Percentiles rank a stretch among this genome's conserved stretches.
Conservation (phyloP, 495 filamentous ascomycete species). For the Lasiosphaeria hispida region DNA sequence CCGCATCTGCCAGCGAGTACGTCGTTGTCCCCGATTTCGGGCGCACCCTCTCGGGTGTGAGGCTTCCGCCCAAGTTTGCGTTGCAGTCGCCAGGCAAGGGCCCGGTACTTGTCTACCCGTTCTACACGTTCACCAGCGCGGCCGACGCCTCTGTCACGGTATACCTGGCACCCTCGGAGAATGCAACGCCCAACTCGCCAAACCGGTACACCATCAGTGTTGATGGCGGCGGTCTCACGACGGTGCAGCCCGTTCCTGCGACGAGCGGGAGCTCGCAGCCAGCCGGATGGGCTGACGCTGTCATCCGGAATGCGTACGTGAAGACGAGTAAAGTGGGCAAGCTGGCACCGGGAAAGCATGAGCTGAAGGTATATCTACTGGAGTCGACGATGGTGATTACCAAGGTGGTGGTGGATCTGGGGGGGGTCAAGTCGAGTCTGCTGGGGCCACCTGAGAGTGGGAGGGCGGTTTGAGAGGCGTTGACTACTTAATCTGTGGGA, state of each 20-base stretch:
- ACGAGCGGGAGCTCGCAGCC: slow-evolving; percentile 42
- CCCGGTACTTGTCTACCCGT: slow-evolving; percentile 54
- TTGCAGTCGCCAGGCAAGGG: slow-evolving; percentile 38
- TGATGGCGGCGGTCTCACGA: slow-evolving; percentile 43
- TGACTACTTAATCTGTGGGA: no score
- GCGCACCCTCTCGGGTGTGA: slow-evolving; percentile 53
- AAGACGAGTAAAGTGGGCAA: slow-evolving; percentile 45
- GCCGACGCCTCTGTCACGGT: slow-evolving; percentile 50
- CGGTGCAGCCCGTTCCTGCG: slow-evolving; percentile 48
- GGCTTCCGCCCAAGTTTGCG: slow-evolving; percentile 46
- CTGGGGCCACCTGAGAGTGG: slow-evolving; percentile 60
- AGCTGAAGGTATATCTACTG: slow-evolving; percentile 51
- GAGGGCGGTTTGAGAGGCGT: background rate
- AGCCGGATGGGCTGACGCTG: slow-evolving; percentile 50
- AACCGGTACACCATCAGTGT: slow-evolving; percentile 54
- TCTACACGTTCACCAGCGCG: slow-evolving; percentile 53
- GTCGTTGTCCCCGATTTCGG: slow-evolving; percentile 46
- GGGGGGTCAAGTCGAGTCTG: slow-evolving; percentile 55
- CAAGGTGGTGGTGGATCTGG: slow-evolving; percentile 60
- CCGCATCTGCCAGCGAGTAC: slow-evolving; percentile 36
- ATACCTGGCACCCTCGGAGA: slow-evolving; percentile 53
- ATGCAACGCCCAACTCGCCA: slow-evolving; percentile 48
- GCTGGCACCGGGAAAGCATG: slow-evolving; percentile 43
- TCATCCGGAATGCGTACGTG: slow-evolving; percentile 51
- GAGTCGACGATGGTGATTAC: slow-evolving; percentile 60